A percentile compares a stretch with the other conserved stretches of the same genome.
Evolutionary conservation across 768 basidiomycete species (phyloP).

Genomic region (Myochromella boudieri): DNA sequence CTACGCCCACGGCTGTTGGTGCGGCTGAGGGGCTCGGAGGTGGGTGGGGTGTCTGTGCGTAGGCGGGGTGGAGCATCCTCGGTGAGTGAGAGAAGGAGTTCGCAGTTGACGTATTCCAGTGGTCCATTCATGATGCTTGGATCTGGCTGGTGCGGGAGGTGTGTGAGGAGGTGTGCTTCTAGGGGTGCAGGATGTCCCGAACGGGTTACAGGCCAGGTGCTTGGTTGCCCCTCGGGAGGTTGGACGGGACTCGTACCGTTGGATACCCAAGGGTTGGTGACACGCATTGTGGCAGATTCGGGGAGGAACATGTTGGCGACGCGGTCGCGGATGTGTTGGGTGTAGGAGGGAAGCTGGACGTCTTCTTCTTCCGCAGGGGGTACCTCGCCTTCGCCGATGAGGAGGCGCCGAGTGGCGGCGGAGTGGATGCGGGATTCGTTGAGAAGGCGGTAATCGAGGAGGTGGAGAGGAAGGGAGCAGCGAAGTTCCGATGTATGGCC

Average conservation of each 20-base stretch:
- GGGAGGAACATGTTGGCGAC: conserved; percentile 77
- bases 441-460: conserved; percentile 73
- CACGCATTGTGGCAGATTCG: conserved; percentile 60
- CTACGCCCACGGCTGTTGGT: conserved; percentile 25
- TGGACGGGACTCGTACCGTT: conserved; percentile 36
- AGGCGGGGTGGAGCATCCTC: conserved; percentile 31
- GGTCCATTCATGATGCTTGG: conserved; percentile 41
- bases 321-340: conserved; percentile 86
- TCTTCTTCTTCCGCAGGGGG: conserved; percentile 51
- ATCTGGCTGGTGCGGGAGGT: conserved; percentile 47
- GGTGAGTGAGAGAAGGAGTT: conserved; percentile 70
- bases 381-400: conserved; percentile 44
- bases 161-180: conserved; percentile 34
- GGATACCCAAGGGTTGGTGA: conserved; percentile 62
- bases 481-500: conserved; percentile 94
- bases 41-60: conserved; percentile 19
- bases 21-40: conserved; percentile 24
- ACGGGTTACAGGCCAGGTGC: conserved; percentile 14
- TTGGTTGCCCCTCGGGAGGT: conserved; percentile 19
- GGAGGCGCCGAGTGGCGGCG: conserved; percentile 70
- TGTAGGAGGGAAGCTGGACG: conserved; percentile 85
- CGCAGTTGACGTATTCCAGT: conserved; percentile 83
- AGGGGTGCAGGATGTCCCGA: conserved; percentile 41
- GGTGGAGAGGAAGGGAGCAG: conserved; percentile 86
- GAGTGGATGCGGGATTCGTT: conserved; percentile 76